Base-by-base conservation (phyloP, 305 asterid genomes). In the Ilex paraguariensis region DNA sequence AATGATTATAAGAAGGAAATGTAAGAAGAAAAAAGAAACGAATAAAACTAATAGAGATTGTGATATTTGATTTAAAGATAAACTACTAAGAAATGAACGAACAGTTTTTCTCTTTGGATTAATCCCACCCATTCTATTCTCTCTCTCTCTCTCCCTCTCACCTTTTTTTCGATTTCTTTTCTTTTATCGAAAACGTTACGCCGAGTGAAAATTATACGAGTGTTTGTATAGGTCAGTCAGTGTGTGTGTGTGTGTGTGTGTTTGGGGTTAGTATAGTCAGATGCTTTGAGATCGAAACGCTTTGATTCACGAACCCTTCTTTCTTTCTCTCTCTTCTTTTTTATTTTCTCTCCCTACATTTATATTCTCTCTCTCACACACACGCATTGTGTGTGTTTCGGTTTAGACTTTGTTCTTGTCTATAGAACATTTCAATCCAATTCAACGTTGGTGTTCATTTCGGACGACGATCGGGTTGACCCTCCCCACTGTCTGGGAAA, bases 91-190 rank as follows among this genome's bases (percentile, higher is more conserved):
- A 52, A 52, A 16, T 14, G 56, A 52, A 52, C 30, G 56, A 52
- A 52, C 56, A 52, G 56, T 52, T 75, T 76, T 69, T 84, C 78
- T 79, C 82, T 79, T 78, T 75, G 79, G 74, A 68, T 75, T 78
- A 59, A 17, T 60, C 75, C 78, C 70, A 79, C 86, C 81, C 87
- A 79, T 79, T 84, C 82, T 84, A 79, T 81, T 73, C 63, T 67
- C 61, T 65, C 69, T 59, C 54, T 65, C 30, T 62, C 59, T 70
- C 61, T 69, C 32, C 70, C 65, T n/a, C n/a, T n/a, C n/a, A 61
- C 61, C 63, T 73, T 51, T 60, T 49, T 70, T 31, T 69, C 63
- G 66, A 62, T 75, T 61, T 71, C 53, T 70, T 58, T 68, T 21
- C 28, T 21, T 21, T 21, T 21, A 21, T 21, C 28, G 28, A 21